Evolutionary conservation across 2,329 filamentous ascomycete species (phyloP).

Genomic region (Botrytis byssoidea): DNA sequence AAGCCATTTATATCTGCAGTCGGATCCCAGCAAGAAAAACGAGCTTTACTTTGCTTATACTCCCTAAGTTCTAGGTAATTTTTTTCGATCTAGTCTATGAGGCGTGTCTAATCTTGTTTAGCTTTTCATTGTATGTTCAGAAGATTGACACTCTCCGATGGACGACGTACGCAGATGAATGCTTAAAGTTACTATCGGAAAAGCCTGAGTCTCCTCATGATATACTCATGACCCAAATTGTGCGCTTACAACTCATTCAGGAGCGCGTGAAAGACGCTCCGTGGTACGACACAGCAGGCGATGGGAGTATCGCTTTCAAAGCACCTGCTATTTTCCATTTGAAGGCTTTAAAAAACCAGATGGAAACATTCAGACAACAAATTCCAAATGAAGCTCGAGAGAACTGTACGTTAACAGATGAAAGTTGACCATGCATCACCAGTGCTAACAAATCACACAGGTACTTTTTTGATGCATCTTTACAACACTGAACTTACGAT

Average conservation of each 20-base stretch:
- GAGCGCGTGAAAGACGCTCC: conserved; percentile 24
- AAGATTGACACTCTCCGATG: conserved; percentile 54
- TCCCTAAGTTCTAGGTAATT: conserved; percentile 43
- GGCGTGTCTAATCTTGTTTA: conserved; percentile 30
- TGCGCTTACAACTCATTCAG: conserved; percentile 39
- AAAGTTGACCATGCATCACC: too few relatives aligned
- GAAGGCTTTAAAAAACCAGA: conserved; percentile 56
- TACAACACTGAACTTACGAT: conserved; percentile 20
- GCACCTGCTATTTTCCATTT: conserved; percentile 28
- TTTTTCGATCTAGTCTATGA: conserved; percentile 16
- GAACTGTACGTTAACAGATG: background rate
- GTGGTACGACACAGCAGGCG: background rate
- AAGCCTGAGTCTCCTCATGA: conserved; percentile 51
- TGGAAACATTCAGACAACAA: conserved; percentile 60
- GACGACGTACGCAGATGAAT: conserved; percentile 59
- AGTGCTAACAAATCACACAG: background rate
- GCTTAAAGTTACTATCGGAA: conserved; percentile 47
- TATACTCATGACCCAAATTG: conserved; percentile 46
- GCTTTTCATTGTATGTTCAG: conserved; percentile 44
- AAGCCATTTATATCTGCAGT: conserved; percentile 16
- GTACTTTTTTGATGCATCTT: conserved; percentile 11
- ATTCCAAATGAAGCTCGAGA: conserved; percentile 61
- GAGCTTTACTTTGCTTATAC: conserved; percentile 51
- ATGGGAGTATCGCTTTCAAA: conserved; percentile 19
- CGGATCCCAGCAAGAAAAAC: conserved; percentile 50